Evolutionary conservation across 306 rosid genomes (phyloP).

Genomic region (Vigna nakashimae): DNA sequence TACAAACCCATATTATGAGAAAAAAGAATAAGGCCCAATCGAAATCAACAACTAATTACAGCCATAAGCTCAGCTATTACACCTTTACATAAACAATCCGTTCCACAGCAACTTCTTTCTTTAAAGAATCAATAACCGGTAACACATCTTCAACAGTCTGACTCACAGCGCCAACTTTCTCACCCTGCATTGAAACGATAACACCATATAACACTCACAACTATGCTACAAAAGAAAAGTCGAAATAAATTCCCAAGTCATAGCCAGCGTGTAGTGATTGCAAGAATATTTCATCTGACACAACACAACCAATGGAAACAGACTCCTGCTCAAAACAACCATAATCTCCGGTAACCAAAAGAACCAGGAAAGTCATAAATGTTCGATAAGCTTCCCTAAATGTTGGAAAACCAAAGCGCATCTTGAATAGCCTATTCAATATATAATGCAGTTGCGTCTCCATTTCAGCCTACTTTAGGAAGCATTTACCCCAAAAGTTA

Average conservation of each 20-base stretch:
- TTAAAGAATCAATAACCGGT: constrained; percentile 71
- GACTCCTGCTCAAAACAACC: background rate
- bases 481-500: constrained; percentile 1
- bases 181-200: constrained; percentile 51
- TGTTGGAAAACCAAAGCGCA: background rate
- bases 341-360: background rate
- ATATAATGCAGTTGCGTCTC: constrained; percentile 52
- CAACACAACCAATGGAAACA: constrained; percentile 6
- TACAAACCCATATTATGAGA: constrained; percentile 19
- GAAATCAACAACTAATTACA: constrained; percentile 32
- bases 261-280: background rate
- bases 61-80: constrained; percentile 23
- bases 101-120: constrained; percentile 75
- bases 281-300: background rate
- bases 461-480: constrained; percentile 43
- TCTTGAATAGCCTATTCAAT: constrained; percentile 17
- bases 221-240: background rate
- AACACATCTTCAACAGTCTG: constrained; percentile 61
- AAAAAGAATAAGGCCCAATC: constrained; percentile 18
- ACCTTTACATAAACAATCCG: constrained; percentile 75
- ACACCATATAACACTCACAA: constrained; percentile 9
- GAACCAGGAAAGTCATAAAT: background rate
- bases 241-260: constrained; percentile 1
- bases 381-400: constrained; percentile 11
- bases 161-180: constrained; percentile 47